phyloP scores from a whole-genome alignment of 2,329 filamentous ascomycete genomes.

The Dothistroma septosporum region DNA sequence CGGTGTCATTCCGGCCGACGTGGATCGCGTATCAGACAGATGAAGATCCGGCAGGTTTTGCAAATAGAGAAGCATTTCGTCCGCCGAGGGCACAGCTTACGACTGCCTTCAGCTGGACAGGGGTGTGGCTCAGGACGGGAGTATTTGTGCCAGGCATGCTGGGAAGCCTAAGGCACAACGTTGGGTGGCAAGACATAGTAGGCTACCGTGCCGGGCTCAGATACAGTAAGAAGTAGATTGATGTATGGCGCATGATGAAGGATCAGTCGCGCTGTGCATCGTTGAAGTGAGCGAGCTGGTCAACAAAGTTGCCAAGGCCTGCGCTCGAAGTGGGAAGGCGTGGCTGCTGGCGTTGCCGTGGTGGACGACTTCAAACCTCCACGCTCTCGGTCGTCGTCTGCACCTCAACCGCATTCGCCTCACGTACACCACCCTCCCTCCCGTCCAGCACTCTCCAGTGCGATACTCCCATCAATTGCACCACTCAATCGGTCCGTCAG shows the following conservation, averaged over 20 bases:
- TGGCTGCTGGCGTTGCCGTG: background rate
- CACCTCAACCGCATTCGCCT: background rate
- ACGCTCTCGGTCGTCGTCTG: background rate
- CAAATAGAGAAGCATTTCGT: background rate
- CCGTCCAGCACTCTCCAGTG: background rate
- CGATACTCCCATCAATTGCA: background rate
- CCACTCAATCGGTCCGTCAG: background rate
- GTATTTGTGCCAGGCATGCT: background rate
- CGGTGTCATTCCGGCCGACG: background rate
- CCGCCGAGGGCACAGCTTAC: background rate
- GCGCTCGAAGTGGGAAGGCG: background rate
- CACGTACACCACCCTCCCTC: background rate
- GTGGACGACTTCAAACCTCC: background rate
- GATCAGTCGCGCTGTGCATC: background rate
- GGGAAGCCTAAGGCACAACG: background rate
- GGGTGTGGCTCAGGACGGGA: background rate
- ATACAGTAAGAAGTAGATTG: background rate
- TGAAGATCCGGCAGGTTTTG: background rate
- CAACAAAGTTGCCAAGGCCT: background rate
- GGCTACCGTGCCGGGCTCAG: background rate
- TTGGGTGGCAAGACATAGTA: background rate
- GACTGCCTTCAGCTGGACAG: background rate
- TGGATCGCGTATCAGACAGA: background rate
- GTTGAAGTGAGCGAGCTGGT: background rate
- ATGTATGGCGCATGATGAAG: background rate